Evolutionary conservation across 257 asterid species (phyloP).

Genomic region (Solanum ahanhuiri): DNA sequence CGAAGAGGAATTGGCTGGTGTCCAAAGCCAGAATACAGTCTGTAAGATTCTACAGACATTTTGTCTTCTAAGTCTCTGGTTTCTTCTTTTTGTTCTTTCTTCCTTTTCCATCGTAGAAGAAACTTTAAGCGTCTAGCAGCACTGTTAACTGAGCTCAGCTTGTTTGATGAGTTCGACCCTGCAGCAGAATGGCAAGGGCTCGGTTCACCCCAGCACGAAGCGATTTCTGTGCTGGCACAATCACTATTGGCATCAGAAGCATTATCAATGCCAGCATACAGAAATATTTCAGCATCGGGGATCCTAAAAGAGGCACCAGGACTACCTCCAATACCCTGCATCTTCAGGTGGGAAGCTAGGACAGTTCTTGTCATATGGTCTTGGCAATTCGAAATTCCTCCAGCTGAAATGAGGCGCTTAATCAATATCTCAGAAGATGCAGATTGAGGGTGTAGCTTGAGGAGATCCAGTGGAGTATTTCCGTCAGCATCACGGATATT

Average conservation of each 20-base stretch:
- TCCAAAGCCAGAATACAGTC: constrained; percentile 9
- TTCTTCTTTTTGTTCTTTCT: constrained; percentile 15
- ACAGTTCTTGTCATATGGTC: constrained; percentile 29
- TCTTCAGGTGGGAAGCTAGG: constrained; percentile 43
- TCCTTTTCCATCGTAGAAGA: constrained; percentile 37
- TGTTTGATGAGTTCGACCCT: constrained; percentile 18
- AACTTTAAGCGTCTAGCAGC: constrained; percentile 41
- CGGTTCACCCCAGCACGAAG: constrained; percentile 46
- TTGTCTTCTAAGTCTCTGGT: constrained; percentile 18
- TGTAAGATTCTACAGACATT: constrained; percentile 23
- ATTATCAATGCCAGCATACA: constrained; percentile 42
- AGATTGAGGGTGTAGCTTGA: constrained; percentile 48
- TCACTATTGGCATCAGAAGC: constrained; percentile 22
- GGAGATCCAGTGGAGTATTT: constrained; percentile 64
- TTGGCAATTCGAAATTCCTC: constrained; percentile 47
- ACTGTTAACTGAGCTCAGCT: constrained; percentile 20
- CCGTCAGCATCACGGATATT: constrained; percentile 58
- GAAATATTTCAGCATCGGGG: constrained; percentile 66
- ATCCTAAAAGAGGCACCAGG: constrained; percentile 78
- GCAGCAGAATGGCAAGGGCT: constrained; percentile 12
- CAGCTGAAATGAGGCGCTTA: constrained; percentile 59
- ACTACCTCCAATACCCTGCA: constrained; percentile 54
- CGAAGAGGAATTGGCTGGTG: constrained; percentile 48
- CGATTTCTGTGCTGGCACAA: constrained; percentile 23
- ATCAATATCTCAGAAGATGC: constrained; percentile 65